Percentiles rank a stretch among this genome's conserved stretches.
Conservation (phyloP, 2,329 filamentous ascomycete genomes). For the Fusarium lateritium region DNA sequence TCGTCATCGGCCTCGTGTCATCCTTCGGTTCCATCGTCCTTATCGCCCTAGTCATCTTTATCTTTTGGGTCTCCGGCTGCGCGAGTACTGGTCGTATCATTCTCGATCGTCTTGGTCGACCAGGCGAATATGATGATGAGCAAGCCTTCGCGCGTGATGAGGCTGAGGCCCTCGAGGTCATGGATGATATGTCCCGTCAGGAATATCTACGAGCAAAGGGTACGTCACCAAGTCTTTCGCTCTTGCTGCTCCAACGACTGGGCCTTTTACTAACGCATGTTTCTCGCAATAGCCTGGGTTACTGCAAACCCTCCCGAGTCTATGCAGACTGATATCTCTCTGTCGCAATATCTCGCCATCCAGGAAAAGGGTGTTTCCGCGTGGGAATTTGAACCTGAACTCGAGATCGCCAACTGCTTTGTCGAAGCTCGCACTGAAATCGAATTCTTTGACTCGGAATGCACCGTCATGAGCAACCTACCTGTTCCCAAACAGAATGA, state of each 20-base stretch:
- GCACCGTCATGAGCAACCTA: conserved; percentile 95
- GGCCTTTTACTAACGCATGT: conserved; percentile 34
- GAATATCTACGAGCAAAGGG: conserved; percentile 97
- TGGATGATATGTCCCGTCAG: conserved; percentile 92
- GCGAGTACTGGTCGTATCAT: conserved; percentile 91
- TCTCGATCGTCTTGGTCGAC: conserved; percentile 91
- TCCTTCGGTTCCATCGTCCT: conserved; percentile 93
- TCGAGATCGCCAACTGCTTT: conserved; percentile 99
- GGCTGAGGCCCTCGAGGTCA: conserved; percentile 92
- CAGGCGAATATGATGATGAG: conserved; percentile 98
- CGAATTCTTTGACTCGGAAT: conserved; percentile 98
- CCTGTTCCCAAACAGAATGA: conserved; percentile 99
- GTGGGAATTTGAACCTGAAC: conserved; percentile 99
- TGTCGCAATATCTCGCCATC: conserved; percentile 97
- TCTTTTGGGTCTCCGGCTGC: conserved; percentile 81
- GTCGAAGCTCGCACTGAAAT: conserved; percentile 97
- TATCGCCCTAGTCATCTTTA: conserved; percentile 88
- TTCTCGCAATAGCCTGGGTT: conserved; percentile 79
- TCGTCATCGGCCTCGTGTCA: conserved; percentile 94
- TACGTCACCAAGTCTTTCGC: conserved; percentile 59
- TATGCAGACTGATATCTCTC: conserved; percentile 93
- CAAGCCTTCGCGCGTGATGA: conserved; percentile 95
- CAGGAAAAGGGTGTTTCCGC: conserved; percentile 99
- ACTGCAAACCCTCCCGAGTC: conserved; percentile 96
- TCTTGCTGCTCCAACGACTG: not conserved